Evolutionary conservation across 768 basidiomycete species (phyloP).

Genomic region (Amanita inopinata): DNA sequence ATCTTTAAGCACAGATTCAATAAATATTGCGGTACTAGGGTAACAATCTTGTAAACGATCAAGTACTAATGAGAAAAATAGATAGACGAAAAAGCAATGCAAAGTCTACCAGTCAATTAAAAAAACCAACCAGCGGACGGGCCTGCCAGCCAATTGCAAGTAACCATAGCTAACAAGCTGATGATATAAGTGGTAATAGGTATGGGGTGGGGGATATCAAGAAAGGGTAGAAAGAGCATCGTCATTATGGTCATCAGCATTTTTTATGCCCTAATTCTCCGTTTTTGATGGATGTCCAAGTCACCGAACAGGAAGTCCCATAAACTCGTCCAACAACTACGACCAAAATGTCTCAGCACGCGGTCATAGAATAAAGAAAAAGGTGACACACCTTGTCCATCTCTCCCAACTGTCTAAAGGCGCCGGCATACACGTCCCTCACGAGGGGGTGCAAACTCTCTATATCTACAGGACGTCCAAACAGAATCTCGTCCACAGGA

Average conservation of each 20-base stretch:
- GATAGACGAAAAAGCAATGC: no score
- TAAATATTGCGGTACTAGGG: not conserved
- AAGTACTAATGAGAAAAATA: no score
- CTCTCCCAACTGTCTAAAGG: slow-evolving; percentile 68
- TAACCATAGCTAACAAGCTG: no score
- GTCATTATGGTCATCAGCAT: not conserved
- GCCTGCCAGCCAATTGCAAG: no score
- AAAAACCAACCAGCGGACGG: no score
- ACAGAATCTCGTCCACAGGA: slow-evolving; percentile 64
- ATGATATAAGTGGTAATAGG: no score
- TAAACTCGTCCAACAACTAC: slow-evolving; percentile 6
- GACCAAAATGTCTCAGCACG: not conserved
- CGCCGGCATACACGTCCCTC: slow-evolving; percentile 58
- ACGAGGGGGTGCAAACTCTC: slow-evolving; percentile 61
- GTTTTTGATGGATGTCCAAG: not conserved
- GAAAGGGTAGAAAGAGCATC: slow-evolving; percentile 2
- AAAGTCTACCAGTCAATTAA: no score
- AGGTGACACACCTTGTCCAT: slow-evolving; percentile 55
- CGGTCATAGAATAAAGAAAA: not conserved
- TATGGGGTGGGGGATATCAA: not conserved
- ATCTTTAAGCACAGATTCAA: not conserved
- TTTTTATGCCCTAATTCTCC: not conserved
- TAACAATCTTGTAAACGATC: not conserved
- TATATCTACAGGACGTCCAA: slow-evolving; percentile 54
- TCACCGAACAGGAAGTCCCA: not conserved